Percentiles rank a stretch among this genome's conserved stretches.
Conservation (phyloP, 148 eudicot species). For the Rhododendron mucronatum region DNA sequence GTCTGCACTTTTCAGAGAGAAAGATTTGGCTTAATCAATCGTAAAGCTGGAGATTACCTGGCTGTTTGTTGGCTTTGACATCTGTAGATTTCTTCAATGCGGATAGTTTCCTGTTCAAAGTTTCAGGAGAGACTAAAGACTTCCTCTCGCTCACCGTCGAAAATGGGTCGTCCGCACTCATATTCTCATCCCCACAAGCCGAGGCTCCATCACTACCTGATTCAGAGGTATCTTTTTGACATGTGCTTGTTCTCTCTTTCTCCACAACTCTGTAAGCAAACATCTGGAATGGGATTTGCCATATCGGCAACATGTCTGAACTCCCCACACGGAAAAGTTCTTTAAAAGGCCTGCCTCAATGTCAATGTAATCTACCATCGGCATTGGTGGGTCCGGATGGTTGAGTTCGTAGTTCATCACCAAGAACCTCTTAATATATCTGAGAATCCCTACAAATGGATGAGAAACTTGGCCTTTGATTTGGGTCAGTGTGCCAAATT, state of each 20-base stretch:
- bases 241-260: conserved; percentile 37
- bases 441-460: conserved; percentile 62
- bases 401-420: conserved; percentile 51
- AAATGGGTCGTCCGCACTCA: conserved; percentile 35
- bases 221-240: conserved; percentile 47
- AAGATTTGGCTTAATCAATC: neutral
- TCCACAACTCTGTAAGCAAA: conserved; percentile 55
- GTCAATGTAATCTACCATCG: conserved; percentile 51
- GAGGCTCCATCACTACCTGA: conserved; percentile 76
- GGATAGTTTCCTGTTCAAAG: conserved; percentile 29
- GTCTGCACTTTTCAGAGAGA: neutral
- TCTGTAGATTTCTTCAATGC: conserved; percentile 25
- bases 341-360: conserved; percentile 44
- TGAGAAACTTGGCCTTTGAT: conserved; percentile 63
- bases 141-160: conserved; percentile 30
- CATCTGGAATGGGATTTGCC: conserved; percentile 77
- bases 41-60: conserved; percentile 32
- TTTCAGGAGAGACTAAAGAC: conserved; percentile 29
- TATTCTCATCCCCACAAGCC: conserved; percentile 48
- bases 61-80: conserved; percentile 26
- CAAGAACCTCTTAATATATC: conserved; percentile 54
- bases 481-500: conserved; percentile 69
- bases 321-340: conserved; percentile 37
- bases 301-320: conserved; percentile 29
- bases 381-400: conserved; percentile 43